These are phyloP conservation scores for Botrytis squamosa DNA, from an alignment of 2,329 filamentous ascomycete genomes.

Conservation along the genomic window DNA sequence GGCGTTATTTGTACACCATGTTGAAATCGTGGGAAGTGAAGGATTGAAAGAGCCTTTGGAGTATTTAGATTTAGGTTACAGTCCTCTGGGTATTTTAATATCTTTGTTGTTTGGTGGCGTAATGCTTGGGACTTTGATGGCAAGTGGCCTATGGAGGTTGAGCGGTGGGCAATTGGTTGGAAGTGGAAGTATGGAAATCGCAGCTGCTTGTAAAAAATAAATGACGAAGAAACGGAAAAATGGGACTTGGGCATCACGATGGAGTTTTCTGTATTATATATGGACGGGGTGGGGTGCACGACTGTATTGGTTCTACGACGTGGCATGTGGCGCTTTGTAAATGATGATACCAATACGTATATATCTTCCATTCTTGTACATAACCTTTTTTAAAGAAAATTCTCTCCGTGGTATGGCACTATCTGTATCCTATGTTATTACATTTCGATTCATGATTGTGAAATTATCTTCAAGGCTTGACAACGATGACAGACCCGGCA, in stretches of 20 bases:
- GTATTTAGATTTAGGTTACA: slow-evolving; percentile 16
- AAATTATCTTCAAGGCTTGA: neutral
- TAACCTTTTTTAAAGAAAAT: neutral
- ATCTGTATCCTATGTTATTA: neutral
- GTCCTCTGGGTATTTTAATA: slow-evolving; percentile 9
- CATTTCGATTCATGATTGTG: neutral
- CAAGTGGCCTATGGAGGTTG: slow-evolving; percentile 25
- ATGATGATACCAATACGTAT: neutral
- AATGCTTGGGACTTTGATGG: neutral
- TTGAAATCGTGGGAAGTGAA: neutral
- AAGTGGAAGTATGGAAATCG: slow-evolving; percentile 31
- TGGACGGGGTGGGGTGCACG: neutral
- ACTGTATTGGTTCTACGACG: neutral
- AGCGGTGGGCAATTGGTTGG: slow-evolving; percentile 27
- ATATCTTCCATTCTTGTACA: neutral
- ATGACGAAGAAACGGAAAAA: neutral
- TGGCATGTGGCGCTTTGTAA: neutral
- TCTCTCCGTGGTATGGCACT: too few relatives aligned
- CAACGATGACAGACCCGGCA: accelerated
- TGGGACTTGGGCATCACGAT: neutral
- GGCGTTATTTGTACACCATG: slow-evolving; percentile 14
- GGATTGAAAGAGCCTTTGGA: neutral
- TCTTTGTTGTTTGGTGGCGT: slow-evolving; percentile 4
- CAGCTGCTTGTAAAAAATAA: slow-evolving; percentile 28
- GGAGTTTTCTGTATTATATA: neutral